phyloP scores from a whole-genome alignment of 345 rosid species.

The Mangifera indica region DNA sequence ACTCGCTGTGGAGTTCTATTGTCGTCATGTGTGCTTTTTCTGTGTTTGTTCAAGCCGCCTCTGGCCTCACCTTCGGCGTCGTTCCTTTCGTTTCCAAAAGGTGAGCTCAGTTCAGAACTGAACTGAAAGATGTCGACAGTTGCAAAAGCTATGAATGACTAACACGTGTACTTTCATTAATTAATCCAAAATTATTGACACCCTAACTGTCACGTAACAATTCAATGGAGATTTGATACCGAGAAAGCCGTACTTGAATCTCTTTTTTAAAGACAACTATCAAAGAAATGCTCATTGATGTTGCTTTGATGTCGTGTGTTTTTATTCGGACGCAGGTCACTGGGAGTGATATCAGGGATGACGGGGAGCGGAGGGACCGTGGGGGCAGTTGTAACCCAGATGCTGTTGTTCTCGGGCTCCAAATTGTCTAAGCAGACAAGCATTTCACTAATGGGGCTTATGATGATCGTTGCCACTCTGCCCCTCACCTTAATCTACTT shows the following conservation, averaged over 20 bases:
- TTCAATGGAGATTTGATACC: no score
- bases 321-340: conserved; percentile 63
- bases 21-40: conserved; percentile 64
- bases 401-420: conserved; percentile 61
- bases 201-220: no score
- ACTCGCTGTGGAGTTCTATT: conserved; percentile 56
- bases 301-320: no score
- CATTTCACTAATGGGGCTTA: conserved; percentile 83
- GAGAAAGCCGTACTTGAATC: no score
- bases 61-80: conserved; percentile 80
- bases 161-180: neutral
- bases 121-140: neutral
- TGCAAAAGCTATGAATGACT: neutral
- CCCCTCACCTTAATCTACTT: conserved; percentile 53
- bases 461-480: conserved; percentile 56
- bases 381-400: conserved; percentile 73
- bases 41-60: conserved; percentile 74
- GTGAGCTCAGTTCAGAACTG: conserved; percentile 22
- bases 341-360: conserved; percentile 82
- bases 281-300: no score
- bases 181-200: no score
- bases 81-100: conserved; percentile 83
- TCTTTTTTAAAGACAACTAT: no score
- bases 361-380: conserved; percentile 81
- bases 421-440: conserved; percentile 51